Percentiles rank a stretch among this genome's conserved stretches.
Evolutionary conservation across 768 basidiomycete genomes (phyloP).

Genomic region (Candolleomyces aberdarensis): DNA sequence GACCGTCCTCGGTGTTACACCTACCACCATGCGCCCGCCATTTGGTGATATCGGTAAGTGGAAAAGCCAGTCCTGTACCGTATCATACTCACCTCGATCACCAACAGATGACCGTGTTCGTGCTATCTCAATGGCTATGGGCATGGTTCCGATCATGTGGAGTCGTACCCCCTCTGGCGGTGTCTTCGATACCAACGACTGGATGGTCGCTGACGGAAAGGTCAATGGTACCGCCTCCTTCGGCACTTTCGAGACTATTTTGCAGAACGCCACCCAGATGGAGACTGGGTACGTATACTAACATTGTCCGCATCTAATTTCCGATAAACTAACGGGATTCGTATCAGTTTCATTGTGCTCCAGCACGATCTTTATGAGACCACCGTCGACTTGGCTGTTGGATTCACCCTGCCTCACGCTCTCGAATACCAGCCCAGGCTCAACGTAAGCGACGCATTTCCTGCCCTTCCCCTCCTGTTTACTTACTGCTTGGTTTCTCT

Average conservation of each 20-base stretch:
- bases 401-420: constrained; percentile 19
- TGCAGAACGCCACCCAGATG: constrained; percentile 56
- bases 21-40: constrained; percentile 76
- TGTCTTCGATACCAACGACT: constrained; percentile 80
- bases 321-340: constrained; percentile 2
- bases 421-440: no score
- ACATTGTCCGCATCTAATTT: not conserved
- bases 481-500: no score
- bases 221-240: constrained; percentile 65
- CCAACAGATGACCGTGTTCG: constrained; percentile 84
- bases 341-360: constrained; percentile 75
- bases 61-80: not conserved
- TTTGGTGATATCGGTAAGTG: constrained; percentile 71
- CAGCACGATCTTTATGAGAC: constrained; percentile 84
- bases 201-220: constrained; percentile 80
- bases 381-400: constrained; percentile 87
- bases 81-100: not conserved
- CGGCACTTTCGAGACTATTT: constrained; percentile 69
- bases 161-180: constrained; percentile 54
- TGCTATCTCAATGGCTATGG: constrained; percentile 88
- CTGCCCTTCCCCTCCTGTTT: no score
- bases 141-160: constrained; percentile 90
- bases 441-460: no score
- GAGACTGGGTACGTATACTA: constrained; percentile 49
- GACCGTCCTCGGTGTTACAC: constrained; percentile 68